Base-by-base conservation (phyloP, 176 grass and related monocot species). In the Rhipidocladum racemiflorum region DNA sequence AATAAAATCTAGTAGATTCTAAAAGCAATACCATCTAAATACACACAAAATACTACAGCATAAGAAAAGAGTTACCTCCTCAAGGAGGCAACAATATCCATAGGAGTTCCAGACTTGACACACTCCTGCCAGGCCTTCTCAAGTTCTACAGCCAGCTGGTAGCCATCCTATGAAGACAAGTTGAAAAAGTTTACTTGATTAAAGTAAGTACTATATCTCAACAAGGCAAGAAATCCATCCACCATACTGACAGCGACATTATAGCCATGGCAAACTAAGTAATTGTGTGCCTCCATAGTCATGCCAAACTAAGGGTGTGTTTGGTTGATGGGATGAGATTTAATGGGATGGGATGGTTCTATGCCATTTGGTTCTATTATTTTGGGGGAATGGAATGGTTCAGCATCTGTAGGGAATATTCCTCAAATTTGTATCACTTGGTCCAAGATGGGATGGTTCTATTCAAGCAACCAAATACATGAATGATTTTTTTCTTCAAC, bases 81-180 rank as follows among this genome's bases (percentile, higher is more conserved):
- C 76, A 99, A 89, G 32, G 96, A 85, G 77, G 96, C 86, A 89
- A 86, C 79, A 42, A 95, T 34, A 40, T 99, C 92, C 55, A 99
- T 66, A 70, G 90, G 75, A 79, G 72, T 89, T 83, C 83, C 91
- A 68, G 75, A 76, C 85, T 95, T 83, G 55, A 64, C 64, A 86
- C 96, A 95, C 79, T 93, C 83, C 48, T 84, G 79, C 96, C 91
- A 95, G 59, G 89, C 65, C 60, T 99, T 99, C 68, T 95, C 96
- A 55, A 99, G 89, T 65, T 99, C 96, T 68, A 99, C 82, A 88
- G 96, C 92, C 82, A 99, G 83, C 84, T 99, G 89, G 88, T 91
- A 99, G 88, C 91, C 82, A 99, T 99, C 96, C 96, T 99, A 57
- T 68, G 78, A 75, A 60, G 50, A 86, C 32, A 82, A 76, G 46